phyloP scores from a whole-genome alignment of 2,329 filamentous ascomycete species.

The Cladosporium sp. region DNA sequence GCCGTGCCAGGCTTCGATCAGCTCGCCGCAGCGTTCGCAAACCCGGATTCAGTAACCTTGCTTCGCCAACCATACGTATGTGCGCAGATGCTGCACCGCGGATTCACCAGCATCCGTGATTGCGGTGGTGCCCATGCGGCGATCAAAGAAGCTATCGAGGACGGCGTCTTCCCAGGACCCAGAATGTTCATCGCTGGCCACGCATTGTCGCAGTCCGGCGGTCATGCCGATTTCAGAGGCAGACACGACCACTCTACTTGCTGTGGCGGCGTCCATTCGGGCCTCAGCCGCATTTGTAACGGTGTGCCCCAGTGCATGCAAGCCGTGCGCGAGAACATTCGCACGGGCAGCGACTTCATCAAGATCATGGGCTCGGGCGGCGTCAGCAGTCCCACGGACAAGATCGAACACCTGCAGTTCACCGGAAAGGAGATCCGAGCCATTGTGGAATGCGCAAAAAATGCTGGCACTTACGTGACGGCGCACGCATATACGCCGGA shows the following conservation, averaged over 20 bases:
- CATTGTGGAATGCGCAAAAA: conserved; percentile 45
- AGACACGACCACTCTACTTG: conserved; percentile 40
- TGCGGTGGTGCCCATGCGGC: conserved; percentile 51
- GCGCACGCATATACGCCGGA: conserved; percentile 52
- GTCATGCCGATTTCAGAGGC: conserved; percentile 48
- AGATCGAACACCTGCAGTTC: conserved; percentile 51
- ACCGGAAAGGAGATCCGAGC: conserved; percentile 50
- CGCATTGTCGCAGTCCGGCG: conserved; percentile 52
- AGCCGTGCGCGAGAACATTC: conserved; percentile 48
- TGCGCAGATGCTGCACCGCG: conserved; percentile 48
- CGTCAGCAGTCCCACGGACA: conserved; percentile 50
- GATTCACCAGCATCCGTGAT: conserved; percentile 55
- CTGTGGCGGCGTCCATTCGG: conserved; percentile 38
- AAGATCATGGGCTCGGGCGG: conserved; percentile 57
- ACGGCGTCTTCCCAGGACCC: conserved; percentile 50
- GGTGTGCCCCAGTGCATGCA: conserved; percentile 50
- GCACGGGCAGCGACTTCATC: conserved; percentile 53
- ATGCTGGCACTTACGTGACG: conserved; percentile 48
- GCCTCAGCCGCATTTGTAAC: conserved; percentile 43
- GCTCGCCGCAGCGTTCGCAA: conserved; percentile 27
- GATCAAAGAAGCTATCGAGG: conserved; percentile 51
- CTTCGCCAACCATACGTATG: conserved; percentile 36
- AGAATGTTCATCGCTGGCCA: conserved; percentile 50
- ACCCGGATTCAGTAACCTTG: conserved; percentile 31
- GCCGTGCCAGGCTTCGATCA: conserved; percentile 36